A percentile compares a stretch with the other conserved stretches of the same genome.
Conservation (phyloP, 169 alveolate genomes). For the Perkinsus marinus region DNA sequence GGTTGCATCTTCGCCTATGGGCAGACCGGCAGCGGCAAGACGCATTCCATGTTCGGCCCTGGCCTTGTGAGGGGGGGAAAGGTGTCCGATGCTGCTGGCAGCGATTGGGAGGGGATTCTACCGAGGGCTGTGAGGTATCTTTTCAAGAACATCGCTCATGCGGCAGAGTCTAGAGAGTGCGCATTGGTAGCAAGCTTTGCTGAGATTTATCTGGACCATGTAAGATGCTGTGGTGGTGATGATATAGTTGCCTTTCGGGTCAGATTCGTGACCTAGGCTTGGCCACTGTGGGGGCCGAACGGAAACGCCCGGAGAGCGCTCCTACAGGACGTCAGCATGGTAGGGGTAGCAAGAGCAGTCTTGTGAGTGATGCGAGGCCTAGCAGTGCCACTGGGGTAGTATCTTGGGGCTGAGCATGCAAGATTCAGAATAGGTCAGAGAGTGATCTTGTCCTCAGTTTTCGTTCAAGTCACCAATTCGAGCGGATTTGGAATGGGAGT, state of each 20-base stretch:
- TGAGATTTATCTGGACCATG: slow-evolving; percentile 23
- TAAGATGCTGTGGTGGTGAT: background rate
- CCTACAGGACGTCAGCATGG: background rate
- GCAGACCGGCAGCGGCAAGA: slow-evolving; percentile 11
- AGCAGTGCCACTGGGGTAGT: background rate
- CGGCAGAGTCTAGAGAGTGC: background rate
- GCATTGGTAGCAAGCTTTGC: slow-evolving; percentile 11
- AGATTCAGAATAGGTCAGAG: background rate
- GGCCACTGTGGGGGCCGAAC: background rate
- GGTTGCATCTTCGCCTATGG: slow-evolving; percentile 12
- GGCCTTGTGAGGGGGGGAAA: background rate
- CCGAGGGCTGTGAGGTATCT: slow-evolving; percentile 14
- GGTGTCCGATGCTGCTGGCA: background rate
- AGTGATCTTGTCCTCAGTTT: background rate
- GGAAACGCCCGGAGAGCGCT: background rate
- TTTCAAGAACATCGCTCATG: background rate
- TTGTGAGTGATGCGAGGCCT: background rate
- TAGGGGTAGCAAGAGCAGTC: background rate
- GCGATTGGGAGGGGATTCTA: slow-evolving; percentile 9
- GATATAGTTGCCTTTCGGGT: background rate
- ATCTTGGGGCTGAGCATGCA: background rate
- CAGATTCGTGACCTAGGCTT: slow-evolving; percentile 9
- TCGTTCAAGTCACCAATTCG: background rate
- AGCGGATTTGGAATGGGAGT: background rate
- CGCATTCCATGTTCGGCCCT: slow-evolving; percentile 6